Percentiles rank a stretch among this genome's conserved stretches.
phyloP scores from a whole-genome alignment of 1,284 basidiomycete species.

The Heterobasidion occidentale region DNA sequence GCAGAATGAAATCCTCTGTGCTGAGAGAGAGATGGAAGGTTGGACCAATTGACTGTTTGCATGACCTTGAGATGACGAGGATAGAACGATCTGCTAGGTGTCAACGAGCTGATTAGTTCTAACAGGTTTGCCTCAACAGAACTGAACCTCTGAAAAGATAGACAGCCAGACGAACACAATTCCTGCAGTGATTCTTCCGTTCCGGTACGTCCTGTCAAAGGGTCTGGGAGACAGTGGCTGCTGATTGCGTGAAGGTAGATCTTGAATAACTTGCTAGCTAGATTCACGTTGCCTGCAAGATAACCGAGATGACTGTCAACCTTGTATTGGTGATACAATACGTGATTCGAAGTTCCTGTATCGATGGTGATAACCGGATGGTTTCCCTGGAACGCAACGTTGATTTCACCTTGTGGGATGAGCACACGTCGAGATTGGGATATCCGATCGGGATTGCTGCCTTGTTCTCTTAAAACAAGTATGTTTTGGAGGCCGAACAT shows the following conservation, averaged over 20 bases:
- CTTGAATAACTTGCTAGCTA: slow-evolving; percentile 29
- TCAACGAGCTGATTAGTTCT: slow-evolving; percentile 24
- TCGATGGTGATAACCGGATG: slow-evolving; percentile 10
- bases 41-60: slow-evolving; percentile 30
- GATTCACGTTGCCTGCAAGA: slow-evolving; percentile 23
- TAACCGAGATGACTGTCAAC: slow-evolving; percentile 30
- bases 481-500: slow-evolving; percentile 31
- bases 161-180: slow-evolving; percentile 27
- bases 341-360: neutral
- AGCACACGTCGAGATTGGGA: slow-evolving; percentile 21
- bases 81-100: slow-evolving; percentile 28
- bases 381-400: neutral
- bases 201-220: slow-evolving; percentile 35
- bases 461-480: slow-evolving; percentile 27
- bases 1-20: slow-evolving; percentile 21
- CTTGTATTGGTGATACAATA: slow-evolving; percentile 23
- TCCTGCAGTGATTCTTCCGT: slow-evolving; percentile 35
- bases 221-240: slow-evolving; percentile 33
- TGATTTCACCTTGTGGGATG: slow-evolving; percentile 26
- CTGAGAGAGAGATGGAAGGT: slow-evolving; percentile 21
- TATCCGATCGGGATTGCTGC: slow-evolving; percentile 1
- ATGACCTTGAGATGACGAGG: slow-evolving; percentile 29
- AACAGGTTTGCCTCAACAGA: slow-evolving; percentile 23
- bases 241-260: slow-evolving; percentile 40
- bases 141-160: slow-evolving; percentile 28